These are phyloP conservation scores for Exophiala sp. DNA, from an alignment of 2,329 filamentous ascomycete genomes.

Conservation along the genomic window DNA sequence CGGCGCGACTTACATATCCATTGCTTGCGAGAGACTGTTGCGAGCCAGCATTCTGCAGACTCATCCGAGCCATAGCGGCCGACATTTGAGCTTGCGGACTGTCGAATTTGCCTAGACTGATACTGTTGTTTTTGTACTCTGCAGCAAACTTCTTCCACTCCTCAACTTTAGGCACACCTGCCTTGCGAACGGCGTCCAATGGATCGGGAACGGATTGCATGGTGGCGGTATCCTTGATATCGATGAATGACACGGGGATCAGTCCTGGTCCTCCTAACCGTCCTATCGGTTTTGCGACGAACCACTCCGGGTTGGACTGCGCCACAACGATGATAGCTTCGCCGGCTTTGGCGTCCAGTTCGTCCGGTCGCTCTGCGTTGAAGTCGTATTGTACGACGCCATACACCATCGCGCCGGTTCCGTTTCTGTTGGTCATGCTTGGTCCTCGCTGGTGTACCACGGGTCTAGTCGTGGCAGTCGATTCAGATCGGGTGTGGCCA, in stretches of 20 bases:
- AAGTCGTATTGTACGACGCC: slow-evolving; percentile 98
- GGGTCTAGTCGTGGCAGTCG: slow-evolving; percentile 33
- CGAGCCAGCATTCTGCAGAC: slow-evolving; percentile 52
- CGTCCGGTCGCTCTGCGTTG: slow-evolving; percentile 88
- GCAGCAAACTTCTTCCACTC: slow-evolving; percentile 99
- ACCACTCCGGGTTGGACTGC: slow-evolving; percentile 98
- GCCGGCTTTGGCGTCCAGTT: slow-evolving; percentile 88
- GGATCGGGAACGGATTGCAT: slow-evolving; percentile 79
- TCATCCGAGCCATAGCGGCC: slow-evolving; percentile 74
- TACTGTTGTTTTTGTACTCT: slow-evolving; percentile 98
- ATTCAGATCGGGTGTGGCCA: slow-evolving; percentile 35
- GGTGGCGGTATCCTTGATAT: slow-evolving; percentile 90
- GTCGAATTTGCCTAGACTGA: slow-evolving; percentile 88
- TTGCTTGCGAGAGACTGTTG: slow-evolving; percentile 25
- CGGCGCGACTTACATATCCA: slow-evolving; percentile 30
- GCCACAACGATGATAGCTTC: slow-evolving; percentile 98
- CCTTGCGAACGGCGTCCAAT: slow-evolving; percentile 77
- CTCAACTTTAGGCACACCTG: slow-evolving; percentile 89
- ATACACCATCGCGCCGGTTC: slow-evolving; percentile 81
- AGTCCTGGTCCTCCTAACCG: slow-evolving; percentile 90
- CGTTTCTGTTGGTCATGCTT: slow-evolving; percentile 45
- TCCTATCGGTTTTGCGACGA: slow-evolving; percentile 98
- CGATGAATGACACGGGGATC: slow-evolving; percentile 94
- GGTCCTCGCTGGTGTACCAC: slow-evolving; percentile 41
- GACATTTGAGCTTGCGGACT: slow-evolving; percentile 55